Conservation (phyloP, 1,284 basidiomycete species). For the Cryptococcus amylolentus region DNA sequence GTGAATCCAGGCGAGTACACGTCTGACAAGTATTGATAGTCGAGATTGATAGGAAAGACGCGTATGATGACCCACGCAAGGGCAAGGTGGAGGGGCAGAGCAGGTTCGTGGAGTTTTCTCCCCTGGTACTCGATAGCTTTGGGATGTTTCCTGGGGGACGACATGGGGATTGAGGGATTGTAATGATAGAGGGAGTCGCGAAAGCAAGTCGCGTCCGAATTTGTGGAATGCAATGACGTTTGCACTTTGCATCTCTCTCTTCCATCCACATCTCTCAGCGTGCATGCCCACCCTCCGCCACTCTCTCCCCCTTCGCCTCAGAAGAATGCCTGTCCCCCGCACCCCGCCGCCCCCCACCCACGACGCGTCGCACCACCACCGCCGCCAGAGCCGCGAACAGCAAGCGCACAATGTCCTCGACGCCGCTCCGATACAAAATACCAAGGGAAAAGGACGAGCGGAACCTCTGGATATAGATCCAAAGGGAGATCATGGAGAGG, state of each 20-base stretch:
- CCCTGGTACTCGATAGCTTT: constrained; percentile 5
- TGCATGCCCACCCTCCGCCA: constrained; percentile 3
- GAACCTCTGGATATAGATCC: constrained; percentile 1
- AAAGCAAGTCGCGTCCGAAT: neutral
- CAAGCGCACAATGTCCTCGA: constrained; percentile 4
- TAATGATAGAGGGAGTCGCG: constrained; percentile 2
- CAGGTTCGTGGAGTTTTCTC: constrained; percentile 13
- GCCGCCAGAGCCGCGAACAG: neutral
- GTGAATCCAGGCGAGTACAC: constrained; percentile 33
- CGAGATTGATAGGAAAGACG: constrained; percentile 17
- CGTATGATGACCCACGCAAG: constrained; percentile 34
- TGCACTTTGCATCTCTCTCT: neutral
- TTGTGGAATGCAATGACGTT: neutral
- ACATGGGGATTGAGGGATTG: constrained; percentile 5
- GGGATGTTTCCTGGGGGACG: constrained; percentile 9
- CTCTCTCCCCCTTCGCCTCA: neutral
- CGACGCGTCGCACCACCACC: constrained; percentile 4
- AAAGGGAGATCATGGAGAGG: neutral
- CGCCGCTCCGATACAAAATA: neutral
- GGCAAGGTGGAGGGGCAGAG: constrained; percentile 34
- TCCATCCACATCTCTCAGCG: neutral
- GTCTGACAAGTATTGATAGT: constrained; percentile 9
- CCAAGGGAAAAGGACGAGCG: constrained; percentile 25
- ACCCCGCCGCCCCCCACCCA: constrained; percentile 2
- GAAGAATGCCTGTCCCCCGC: constrained; percentile 10